A percentile compares a stretch with the other conserved stretches of the same genome.
Evolutionary conservation across 1,139 yeast genomes (phyloP).

Genomic region (Kazachstania sp.): DNA sequence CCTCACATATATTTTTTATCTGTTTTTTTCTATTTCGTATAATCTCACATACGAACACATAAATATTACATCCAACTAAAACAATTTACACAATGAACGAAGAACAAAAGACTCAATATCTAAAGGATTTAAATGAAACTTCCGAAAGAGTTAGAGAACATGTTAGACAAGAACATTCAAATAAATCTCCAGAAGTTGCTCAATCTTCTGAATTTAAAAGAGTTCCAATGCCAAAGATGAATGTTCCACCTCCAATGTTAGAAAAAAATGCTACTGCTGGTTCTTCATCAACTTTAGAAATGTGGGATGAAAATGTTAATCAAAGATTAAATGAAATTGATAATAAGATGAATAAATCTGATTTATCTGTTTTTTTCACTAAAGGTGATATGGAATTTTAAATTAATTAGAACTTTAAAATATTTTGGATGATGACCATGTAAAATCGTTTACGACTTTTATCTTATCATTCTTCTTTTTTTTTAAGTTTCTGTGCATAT

Average conservation of each 20-base stretch:
- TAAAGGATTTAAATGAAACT: constrained; percentile 8
- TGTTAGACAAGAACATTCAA: constrained; percentile 7
- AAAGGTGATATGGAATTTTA: constrained; percentile 15
- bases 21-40: neutral
- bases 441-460: too few relatives aligned
- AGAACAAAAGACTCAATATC: constrained; percentile 10
- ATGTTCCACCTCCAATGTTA: constrained; percentile 25
- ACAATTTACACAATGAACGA: constrained; percentile 4
- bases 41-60: neutral
- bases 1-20: neutral
- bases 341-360: constrained; percentile 25
- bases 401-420: neutral
- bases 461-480: too few relatives aligned
- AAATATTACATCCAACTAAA: neutral
- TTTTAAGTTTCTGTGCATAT: too few relatives aligned
- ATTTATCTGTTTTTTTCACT: constrained; percentile 15
- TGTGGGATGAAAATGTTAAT: constrained; percentile 42
- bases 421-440: too few relatives aligned
- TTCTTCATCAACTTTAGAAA: constrained; percentile 36
- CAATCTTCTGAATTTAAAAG: constrained; percentile 31
- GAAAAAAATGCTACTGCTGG: constrained; percentile 26
- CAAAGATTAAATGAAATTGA: constrained; percentile 35
- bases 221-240: constrained; percentile 39
- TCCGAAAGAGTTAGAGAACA: constrained; percentile 13
- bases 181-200: constrained; percentile 4